These are phyloP conservation scores for Blastomyces percursus DNA, from an alignment of 2,329 filamentous ascomycete species.

Conservation along the genomic window DNA sequence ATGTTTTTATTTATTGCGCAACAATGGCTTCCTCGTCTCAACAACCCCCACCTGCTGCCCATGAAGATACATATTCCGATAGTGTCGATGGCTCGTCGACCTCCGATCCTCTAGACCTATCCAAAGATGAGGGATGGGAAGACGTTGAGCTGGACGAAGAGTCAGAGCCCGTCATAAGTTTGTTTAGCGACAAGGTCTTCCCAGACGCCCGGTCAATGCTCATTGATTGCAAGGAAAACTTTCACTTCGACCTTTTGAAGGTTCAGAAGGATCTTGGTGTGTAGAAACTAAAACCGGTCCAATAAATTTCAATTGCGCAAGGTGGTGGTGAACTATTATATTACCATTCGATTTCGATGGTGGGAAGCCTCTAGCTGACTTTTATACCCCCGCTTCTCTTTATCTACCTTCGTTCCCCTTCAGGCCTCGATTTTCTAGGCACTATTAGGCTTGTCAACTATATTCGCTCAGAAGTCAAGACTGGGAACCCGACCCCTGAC, in stretches of 20 bases:
- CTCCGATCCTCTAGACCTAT: conserved; percentile 32
- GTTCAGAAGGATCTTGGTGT: conserved; percentile 43
- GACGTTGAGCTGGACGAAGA: conserved; percentile 53
- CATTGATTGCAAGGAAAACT: conserved; percentile 53
- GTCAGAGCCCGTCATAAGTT: conserved; percentile 52
- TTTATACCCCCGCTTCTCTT: conserved; percentile 11
- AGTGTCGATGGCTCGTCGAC: conserved; percentile 16
- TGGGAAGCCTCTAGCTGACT: conserved; percentile 11
- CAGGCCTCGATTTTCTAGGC: conserved; percentile 60
- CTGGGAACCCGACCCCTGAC: conserved; percentile 39
- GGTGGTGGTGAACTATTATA: conserved; percentile 9
- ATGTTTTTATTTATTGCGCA: conserved; percentile 8
- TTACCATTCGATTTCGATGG: conserved; percentile 16
- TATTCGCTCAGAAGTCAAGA: conserved; percentile 39
- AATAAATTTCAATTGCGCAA: neutral
- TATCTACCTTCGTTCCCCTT: conserved; percentile 16
- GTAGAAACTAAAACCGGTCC: conserved; percentile 18
- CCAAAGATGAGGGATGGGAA: conserved; percentile 45
- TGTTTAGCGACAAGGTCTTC: conserved; percentile 58
- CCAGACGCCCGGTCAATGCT: conserved; percentile 55
- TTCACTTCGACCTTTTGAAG: conserved; percentile 56
- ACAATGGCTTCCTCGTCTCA: neutral
- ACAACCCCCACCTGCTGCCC: neutral
- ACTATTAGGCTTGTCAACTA: conserved; percentile 67
- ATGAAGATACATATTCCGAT: conserved; percentile 10